Evolutionary conservation across 257 asterid species (phyloP).

Genomic region (Penstemon newberryi): DNA sequence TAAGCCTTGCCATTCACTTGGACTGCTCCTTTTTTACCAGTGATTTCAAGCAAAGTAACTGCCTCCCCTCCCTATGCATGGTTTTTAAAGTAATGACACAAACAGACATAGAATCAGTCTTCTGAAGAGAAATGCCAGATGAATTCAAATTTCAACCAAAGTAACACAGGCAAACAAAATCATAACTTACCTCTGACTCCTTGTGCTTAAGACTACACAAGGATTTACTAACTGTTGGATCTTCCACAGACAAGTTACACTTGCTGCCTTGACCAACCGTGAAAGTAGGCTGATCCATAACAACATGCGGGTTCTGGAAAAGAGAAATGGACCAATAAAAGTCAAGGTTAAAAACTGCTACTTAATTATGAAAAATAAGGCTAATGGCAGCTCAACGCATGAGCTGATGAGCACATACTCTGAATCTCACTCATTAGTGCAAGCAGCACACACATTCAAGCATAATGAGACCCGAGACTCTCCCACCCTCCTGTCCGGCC

Average conservation of each 20-base stretch:
- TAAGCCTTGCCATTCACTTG: conserved; percentile 75
- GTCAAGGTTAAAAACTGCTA: conserved; percentile 14
- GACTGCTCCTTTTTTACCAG: conserved; percentile 76
- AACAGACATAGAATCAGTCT: conserved; percentile 26
- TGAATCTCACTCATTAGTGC: not conserved
- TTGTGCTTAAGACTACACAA: conserved; percentile 73
- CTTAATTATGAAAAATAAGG: conserved; percentile 12
- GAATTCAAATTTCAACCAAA: conserved; percentile 22
- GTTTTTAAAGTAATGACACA: conserved; percentile 16
- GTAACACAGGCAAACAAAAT: conserved; percentile 8
- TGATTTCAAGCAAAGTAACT: conserved; percentile 67
- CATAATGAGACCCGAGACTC: not conserved
- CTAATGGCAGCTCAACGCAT: conserved; percentile 1
- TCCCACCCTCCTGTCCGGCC: not conserved
- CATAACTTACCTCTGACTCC: conserved; percentile 58
- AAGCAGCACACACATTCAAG: conserved; percentile 8
- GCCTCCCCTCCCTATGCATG: conserved; percentile 58
- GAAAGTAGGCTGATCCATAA: conserved; percentile 51
- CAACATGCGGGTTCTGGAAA: conserved; percentile 73
- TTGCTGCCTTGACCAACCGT: conserved; percentile 53
- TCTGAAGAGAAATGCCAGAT: conserved; percentile 16
- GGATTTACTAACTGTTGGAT: conserved; percentile 59
- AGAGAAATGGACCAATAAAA: conserved; percentile 19
- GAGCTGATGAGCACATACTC: not conserved
- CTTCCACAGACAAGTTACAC: conserved; percentile 69